phyloP scores from a whole-genome alignment of 192 early-diverging fungal species.

The Helicostylum pulchrum region DNA sequence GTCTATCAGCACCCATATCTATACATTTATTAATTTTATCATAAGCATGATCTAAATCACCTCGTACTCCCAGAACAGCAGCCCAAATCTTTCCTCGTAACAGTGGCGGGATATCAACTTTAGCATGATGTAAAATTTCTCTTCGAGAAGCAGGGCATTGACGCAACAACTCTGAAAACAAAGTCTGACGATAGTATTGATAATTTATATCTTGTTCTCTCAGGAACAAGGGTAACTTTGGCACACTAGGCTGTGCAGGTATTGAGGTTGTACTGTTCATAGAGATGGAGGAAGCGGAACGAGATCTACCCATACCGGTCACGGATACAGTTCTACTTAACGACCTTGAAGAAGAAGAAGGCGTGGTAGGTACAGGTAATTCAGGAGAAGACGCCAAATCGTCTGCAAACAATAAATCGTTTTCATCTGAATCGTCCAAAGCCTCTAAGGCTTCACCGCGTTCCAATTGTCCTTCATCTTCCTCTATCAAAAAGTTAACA shows the following conservation, averaged over 20 bases:
- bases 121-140: conserved; percentile 58
- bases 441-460: conserved; percentile 17
- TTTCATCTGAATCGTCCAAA: conserved; percentile 11
- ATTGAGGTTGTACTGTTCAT: conserved; percentile 11
- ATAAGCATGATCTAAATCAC: conserved; percentile 53
- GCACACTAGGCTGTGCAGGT: conserved; percentile 9
- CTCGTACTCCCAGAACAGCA: conserved; percentile 54
- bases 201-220: conserved; percentile 59
- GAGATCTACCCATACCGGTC: conserved; percentile 18
- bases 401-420: conserved; percentile 35
- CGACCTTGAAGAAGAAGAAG: conserved; percentile 2
- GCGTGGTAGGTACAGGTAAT: conserved; percentile 5
- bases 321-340: not conserved
- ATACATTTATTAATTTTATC: conserved; percentile 50
- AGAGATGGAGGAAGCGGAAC: conserved; percentile 22
- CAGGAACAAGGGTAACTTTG: conserved; percentile 45
- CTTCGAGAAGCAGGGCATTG: conserved; percentile 55
- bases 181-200: conserved; percentile 51
- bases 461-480: conserved; percentile 14
- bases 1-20: conserved; percentile 53
- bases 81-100: conserved; percentile 67
- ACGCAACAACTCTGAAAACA: conserved; percentile 53
- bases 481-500: conserved; percentile 52
- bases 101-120: conserved; percentile 58
- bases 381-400: conserved; percentile 21